Base-by-base conservation (phyloP, 768 basidiomycete species). In the Naematelia encephala region DNA sequence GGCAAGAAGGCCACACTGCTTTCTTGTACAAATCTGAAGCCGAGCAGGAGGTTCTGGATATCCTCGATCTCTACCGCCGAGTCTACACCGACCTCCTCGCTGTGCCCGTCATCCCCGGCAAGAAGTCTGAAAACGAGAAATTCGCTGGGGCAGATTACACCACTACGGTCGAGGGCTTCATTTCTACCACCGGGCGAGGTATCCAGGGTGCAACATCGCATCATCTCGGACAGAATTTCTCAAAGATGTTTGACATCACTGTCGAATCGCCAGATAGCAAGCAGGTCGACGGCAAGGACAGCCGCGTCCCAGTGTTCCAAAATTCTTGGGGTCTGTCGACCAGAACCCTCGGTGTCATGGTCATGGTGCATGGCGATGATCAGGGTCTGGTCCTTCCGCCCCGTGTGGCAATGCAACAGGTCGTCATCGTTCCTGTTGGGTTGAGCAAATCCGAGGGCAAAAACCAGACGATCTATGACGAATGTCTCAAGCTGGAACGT, bases 1-100 rank as follows among this genome's bases (percentile, higher is more conserved):
- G 96, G 96, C 96, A 99, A 80, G 96, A 99, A 79, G 96, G 96
- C 34, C 96, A 99, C 80, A 98, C 96, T 8, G 94, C 96, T 2
- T 86, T 88, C 78, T 82, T 93, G 45, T 90, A 88, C 65, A 88
- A 93, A 78, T 74, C 80, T 2, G 94, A 97, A 77, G 94, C 94
- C 23, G 96, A 91, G 70, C 81, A 79, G 51, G 96, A 98, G 79
- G 96, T 98, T 14, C 85, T 83, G 19, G 84, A 94, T 57, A 98
- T 99, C 68, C 87, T 99, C 69, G 92, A 96, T 56, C 86, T 97
- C 62, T 99, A 99, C 80, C 87, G 89, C 29, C 87, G 86, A 57
- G 89, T 98, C 5, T 99, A 92, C 79, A 90, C 94, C 77, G 96
- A 99, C 62, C 85, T 99, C 23, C 87, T 99, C 51, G 96, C 94